Base-by-base conservation (phyloP, 306 rosid genomes). In the Sesbania bispinosa region DNA sequence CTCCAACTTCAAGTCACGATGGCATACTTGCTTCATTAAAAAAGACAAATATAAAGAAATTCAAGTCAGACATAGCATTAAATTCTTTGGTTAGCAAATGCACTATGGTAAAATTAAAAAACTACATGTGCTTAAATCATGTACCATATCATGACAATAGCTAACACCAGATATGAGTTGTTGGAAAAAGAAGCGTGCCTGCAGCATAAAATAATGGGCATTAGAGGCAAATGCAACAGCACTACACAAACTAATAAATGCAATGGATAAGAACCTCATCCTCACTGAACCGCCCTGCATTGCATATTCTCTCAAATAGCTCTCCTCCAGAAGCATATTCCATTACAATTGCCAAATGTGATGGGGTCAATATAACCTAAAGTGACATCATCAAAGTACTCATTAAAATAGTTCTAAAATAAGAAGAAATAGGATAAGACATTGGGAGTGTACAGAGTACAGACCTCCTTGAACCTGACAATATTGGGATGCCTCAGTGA, bases 311-410 rank as follows among this genome's bases (percentile, higher is more conserved):
- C 71, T 93, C 98, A 59, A 93, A 93, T 65, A 93, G 86, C 80
- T 93, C 97, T 66, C 98, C 98, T 71, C 98, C 97, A 67, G 97
- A 90, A 36, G 98, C 98, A 84, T 85, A 93, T 81, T 93, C 97
- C 94, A 93, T 93, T 26, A 87, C 98, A 76, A 88, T 90, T 9
- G 97, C 98, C 62, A 90, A 80, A 81, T 93, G 98, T 2, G 92
- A 83, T 30, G 93, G 96, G 10, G 98, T 93, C 79, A 93, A 81
- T 73, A 90, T 88, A 24, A 93, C 92, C 98, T 93, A 60, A 66
- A 77, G 46, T 79, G 35, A 75, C 51, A 79, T 64, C 30, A 18
- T 33, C 35, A 82, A 38, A 68, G 16, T 19, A 62, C 23, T 30
- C 36, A 43, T 48, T 63, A 36, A 32, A 67, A 65, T 42, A 53